Conservation (phyloP, 1,284 basidiomycete species). For the Cutaneotrichosporon sp. region DNA sequence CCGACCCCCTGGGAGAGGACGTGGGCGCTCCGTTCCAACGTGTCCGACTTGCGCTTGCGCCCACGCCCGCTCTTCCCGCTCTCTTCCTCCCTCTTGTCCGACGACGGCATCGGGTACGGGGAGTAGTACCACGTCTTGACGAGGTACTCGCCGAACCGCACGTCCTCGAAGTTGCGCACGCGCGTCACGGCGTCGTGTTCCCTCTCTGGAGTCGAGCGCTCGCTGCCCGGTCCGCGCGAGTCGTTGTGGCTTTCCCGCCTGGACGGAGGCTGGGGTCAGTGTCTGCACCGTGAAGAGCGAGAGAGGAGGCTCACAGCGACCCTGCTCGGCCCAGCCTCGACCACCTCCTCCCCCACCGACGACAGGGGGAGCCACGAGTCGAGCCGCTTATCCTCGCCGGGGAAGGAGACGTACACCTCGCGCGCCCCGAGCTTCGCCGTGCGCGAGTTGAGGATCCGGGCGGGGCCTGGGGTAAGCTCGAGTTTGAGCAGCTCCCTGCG, state of each 20-base stretch:
- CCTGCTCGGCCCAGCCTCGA: constrained; percentile 15
- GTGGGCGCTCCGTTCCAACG: constrained; percentile 50
- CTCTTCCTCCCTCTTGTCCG: constrained; percentile 29
- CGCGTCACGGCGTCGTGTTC: constrained; percentile 48
- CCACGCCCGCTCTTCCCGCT: constrained; percentile 6
- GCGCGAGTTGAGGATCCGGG: constrained; percentile 34
- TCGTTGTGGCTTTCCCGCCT: background rate
- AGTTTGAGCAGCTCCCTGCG: no score
- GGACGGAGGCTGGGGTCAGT: background rate
- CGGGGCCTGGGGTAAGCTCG: constrained; percentile 27
- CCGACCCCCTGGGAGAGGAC: constrained; percentile 65
- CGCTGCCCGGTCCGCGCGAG: background rate
- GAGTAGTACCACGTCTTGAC: constrained; percentile 69
- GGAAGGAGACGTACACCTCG: constrained; percentile 46
- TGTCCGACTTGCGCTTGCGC: constrained; percentile 17
- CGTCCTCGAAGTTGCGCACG: constrained; percentile 52
- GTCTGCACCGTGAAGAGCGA: background rate
- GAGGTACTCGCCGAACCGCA: constrained; percentile 50
- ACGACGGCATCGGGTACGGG: constrained; percentile 71
- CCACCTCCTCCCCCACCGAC: constrained; percentile 30
- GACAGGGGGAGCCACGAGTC: constrained; percentile 69
- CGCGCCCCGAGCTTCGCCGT: constrained; percentile 15
- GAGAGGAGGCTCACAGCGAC: background rate
- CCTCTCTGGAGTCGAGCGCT: constrained; percentile 37
- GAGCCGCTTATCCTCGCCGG: constrained; percentile 65